Conservation (phyloP, 305 asterid species). For the Solanum hybrid region DNA sequence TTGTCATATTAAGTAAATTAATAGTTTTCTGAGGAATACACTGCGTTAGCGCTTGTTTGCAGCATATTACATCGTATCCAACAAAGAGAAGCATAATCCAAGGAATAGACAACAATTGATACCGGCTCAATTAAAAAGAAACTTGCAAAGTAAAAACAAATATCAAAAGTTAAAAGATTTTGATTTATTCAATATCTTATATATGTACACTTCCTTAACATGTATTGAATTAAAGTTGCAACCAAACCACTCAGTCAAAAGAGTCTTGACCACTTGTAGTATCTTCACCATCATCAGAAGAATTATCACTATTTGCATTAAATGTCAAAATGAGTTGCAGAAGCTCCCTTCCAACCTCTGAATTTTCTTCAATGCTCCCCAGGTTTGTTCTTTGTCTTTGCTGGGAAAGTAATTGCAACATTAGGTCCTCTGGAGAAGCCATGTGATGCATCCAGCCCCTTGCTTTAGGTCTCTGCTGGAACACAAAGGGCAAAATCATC, state of each 20-base stretch:
- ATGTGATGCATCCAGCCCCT: slow-evolving; percentile 35
- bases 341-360: slow-evolving; percentile 30
- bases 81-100: neutral
- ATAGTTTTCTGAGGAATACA: neutral
- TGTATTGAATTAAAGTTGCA: neutral
- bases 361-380: slow-evolving; percentile 19
- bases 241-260: slow-evolving; percentile 10
- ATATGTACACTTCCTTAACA: slow-evolving; percentile 16
- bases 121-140: neutral
- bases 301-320: slow-evolving; percentile 31
- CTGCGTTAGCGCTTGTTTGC: neutral
- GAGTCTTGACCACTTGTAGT: slow-evolving; percentile 24
- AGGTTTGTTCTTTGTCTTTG: slow-evolving; percentile 28
- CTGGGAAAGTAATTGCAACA: slow-evolving; percentile 42
- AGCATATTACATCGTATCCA: neutral
- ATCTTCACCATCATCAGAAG: slow-evolving; percentile 29
- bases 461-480: slow-evolving; percentile 43
- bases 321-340: slow-evolving; percentile 37
- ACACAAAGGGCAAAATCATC: slow-evolving; percentile 38
- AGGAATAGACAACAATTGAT: neutral
- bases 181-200: slow-evolving; percentile 10
- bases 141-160: neutral
- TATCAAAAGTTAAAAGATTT: neutral
- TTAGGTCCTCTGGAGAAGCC: slow-evolving; percentile 44
- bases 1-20: neutral